These are phyloP conservation scores for Syncephalastrum contaminatum DNA, from an alignment of 371 early-diverging fungal genomes.

Conservation along the genomic window DNA sequence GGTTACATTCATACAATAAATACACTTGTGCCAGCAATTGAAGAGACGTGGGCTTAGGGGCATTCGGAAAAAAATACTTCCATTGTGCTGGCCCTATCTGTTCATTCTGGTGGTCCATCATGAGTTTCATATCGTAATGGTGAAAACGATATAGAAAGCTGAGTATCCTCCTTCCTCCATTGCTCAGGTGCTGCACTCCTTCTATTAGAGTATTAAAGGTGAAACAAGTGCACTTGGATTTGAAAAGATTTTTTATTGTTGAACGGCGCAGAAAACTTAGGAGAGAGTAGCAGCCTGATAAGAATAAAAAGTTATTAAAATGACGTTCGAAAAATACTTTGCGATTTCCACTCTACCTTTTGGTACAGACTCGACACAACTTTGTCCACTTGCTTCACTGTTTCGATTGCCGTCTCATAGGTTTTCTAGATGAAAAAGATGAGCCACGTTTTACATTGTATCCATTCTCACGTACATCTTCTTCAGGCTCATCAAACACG, in stretches of 20 bases:
- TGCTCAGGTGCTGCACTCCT: too few relatives aligned
- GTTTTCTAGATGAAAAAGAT: conserved; percentile 61
- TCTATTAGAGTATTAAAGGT: too few relatives aligned
- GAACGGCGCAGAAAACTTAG: not conserved
- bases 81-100: too few relatives aligned
- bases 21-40: not conserved
- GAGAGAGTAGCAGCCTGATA: conserved; percentile 20
- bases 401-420: conserved; percentile 90
- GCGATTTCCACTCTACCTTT: conserved; percentile 57
- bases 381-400: conserved; percentile 91
- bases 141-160: too few relatives aligned
- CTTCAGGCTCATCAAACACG: conserved; percentile 88
- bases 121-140: too few relatives aligned
- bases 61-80: too few relatives aligned
- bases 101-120: too few relatives aligned
- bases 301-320: not conserved
- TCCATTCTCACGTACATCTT: conserved; percentile 64
- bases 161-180: too few relatives aligned
- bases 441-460: not conserved
- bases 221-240: too few relatives aligned
- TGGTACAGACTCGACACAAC: conserved; percentile 94
- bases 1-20: not conserved
- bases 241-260: too few relatives aligned
- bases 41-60: too few relatives aligned
- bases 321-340: not conserved